Base-by-base conservation (phyloP, 257 asterid genomes). In the Misopates orontium region DNA sequence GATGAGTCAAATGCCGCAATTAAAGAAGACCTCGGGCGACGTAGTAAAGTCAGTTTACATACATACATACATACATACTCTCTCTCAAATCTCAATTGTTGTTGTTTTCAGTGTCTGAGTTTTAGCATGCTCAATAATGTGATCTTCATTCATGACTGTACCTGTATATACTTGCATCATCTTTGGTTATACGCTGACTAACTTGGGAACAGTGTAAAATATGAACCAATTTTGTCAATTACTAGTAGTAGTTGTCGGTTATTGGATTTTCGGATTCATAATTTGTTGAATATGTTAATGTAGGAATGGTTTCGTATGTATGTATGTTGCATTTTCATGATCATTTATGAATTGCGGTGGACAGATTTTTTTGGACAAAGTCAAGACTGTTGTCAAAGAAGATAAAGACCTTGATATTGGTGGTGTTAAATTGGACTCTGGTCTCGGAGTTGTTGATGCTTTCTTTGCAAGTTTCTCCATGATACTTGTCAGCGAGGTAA, bases 401-500 rank as follows among this genome's bases (percentile, higher is more conserved):
- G 80, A 70, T n/a, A 66, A 28, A 39, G 89, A 80, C 57, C 71
- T 70, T 18, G 86, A 77, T 76, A 53, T 78, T 70, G 64, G 80
- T 67, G 91, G 68, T 20, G 80, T 83, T 28, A 72, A 73, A 17
- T 39, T 84, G 82, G 94, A 89, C 64, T 74, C 97, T n/a, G 93
- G 88, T 65, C 91, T 89, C 68, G 99, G 99, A 40, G 62, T 84
- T 23, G 77, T 87, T 72, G 99, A 93, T 74, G 99, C 90, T 59
- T 83, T 87, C 61, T 77, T 93, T 68, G 95, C 99, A 22, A 93
- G 99, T 82, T 82, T 93, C 44, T 85, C 95, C 40, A 90, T 93
- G 96, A 93, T 93, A 67, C 79, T 93, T 72, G 97, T 90, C 83
- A 90, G 94, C 18, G 97, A 93, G 98, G 98, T n/a, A n/a, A n/a